A percentile compares a stretch with the other conserved stretches of the same genome.
These are phyloP conservation scores for Linnemannia elongata DNA, from an alignment of 192 early-diverging fungal genomes.

Conservation along the genomic window DNA sequence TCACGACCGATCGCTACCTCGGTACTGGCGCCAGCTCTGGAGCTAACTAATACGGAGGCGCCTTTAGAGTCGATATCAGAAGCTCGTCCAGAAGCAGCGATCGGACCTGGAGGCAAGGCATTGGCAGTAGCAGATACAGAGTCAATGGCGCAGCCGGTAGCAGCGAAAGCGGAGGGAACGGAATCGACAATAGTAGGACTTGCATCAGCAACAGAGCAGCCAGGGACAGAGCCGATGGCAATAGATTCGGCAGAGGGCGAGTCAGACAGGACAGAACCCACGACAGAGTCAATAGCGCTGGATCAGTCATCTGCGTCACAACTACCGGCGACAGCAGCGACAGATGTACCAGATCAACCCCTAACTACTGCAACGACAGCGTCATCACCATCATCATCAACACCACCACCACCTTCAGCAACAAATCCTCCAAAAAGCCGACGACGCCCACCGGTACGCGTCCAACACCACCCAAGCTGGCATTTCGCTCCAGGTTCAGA, in stretches of 20 bases:
- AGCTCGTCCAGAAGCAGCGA: no score
- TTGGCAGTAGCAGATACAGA: not conserved
- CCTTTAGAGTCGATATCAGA: not conserved
- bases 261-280: not conserved
- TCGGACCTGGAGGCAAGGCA: not conserved
- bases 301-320: not conserved
- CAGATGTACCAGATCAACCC: no score
- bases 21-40: not conserved
- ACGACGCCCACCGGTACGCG: not conserved
- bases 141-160: no score
- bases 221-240: not conserved
- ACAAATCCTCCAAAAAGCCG: not conserved
- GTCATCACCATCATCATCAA: not conserved
- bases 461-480: conserved; percentile 14
- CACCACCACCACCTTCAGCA: not conserved
- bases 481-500: conserved; percentile 43
- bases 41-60: not conserved
- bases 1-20: not conserved
- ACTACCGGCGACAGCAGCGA: not conserved
- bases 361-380: no score
- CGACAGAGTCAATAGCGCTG: not conserved
- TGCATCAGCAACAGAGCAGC: not conserved
- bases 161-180: not conserved
- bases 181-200: not conserved
- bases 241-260: not conserved